Evolutionary conservation across 345 rosid genomes (phyloP).

Genomic region (Cochlearia excelsa): DNA sequence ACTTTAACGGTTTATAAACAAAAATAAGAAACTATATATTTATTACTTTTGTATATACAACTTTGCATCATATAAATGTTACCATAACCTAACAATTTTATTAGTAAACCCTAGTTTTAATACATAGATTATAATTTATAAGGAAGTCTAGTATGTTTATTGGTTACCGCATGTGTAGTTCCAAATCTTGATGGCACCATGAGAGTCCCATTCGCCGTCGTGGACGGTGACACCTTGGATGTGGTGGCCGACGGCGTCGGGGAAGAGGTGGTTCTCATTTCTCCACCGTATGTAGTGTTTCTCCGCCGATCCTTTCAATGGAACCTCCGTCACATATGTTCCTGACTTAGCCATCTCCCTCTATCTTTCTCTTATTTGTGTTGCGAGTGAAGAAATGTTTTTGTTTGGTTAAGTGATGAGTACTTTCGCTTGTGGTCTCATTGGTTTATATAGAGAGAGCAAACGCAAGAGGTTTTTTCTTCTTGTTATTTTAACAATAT

Average conservation of each 20-base stretch:
- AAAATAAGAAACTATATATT: no score
- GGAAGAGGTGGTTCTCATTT: constrained; percentile 35
- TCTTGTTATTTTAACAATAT: no score
- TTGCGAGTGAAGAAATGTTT: not conserved
- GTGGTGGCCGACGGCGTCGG: constrained; percentile 25
- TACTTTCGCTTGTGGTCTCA: constrained; percentile 5
- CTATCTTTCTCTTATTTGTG: not conserved
- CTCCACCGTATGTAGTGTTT: constrained; percentile 36
- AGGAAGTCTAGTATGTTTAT: not conserved
- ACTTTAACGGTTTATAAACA: no score
- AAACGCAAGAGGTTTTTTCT: no score
- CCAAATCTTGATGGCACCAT: constrained; percentile 39
- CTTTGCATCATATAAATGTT: no score
- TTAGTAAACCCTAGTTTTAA: no score
- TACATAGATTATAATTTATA: no score
- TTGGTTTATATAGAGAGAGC: constrained; percentile 26
- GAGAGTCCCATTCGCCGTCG: constrained; percentile 39
- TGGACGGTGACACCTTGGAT: constrained; percentile 28
- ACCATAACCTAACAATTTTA: no score
- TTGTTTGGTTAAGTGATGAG: constrained; percentile 11
- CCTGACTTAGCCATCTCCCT: constrained; percentile 31
- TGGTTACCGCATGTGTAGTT: constrained; percentile 35
- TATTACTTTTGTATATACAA: no score
- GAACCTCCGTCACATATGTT: constrained; percentile 19
- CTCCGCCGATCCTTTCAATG: constrained; percentile 38